Conservation (phyloP, 192 early-diverging fungal genomes). For the Entomortierella beljakovae region DNA sequence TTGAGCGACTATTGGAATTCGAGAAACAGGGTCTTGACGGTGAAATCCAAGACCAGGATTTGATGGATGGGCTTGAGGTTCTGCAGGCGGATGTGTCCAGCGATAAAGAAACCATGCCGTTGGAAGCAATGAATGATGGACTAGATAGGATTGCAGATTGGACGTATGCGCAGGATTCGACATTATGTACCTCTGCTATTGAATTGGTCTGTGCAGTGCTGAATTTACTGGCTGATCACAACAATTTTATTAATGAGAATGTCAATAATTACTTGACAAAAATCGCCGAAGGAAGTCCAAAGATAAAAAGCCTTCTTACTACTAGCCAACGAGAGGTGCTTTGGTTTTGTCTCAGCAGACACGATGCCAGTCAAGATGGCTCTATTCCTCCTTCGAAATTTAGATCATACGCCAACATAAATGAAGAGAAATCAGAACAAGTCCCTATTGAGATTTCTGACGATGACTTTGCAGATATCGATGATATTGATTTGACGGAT, state of each 20-base stretch:
- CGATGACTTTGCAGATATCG: slow-evolving; percentile 56
- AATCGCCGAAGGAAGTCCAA: slow-evolving; percentile 22
- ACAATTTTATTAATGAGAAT: slow-evolving; percentile 10
- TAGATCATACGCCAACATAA: no score
- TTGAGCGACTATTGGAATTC: slow-evolving; percentile 47
- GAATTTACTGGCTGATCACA: slow-evolving; percentile 36
- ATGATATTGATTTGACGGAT: slow-evolving; percentile 46
- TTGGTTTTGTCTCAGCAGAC: slow-evolving; percentile 33
- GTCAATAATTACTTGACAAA: slow-evolving; percentile 12
- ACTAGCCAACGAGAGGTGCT: slow-evolving; percentile 25
- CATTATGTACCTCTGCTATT: slow-evolving; percentile 30
- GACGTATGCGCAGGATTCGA: slow-evolving; percentile 41
- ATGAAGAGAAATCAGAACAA: background rate
- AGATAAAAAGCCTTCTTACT: slow-evolving; percentile 26
- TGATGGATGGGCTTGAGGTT: slow-evolving; percentile 9
- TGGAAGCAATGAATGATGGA: slow-evolving; percentile 31
- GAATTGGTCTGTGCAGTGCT: slow-evolving; percentile 35
- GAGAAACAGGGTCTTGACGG: slow-evolving; percentile 32
- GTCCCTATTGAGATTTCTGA: slow-evolving; percentile 51
- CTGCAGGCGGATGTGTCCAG: background rate
- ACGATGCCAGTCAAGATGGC: slow-evolving; percentile 14
- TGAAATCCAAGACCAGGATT: slow-evolving; percentile 19
- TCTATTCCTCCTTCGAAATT: background rate
- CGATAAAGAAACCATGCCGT: slow-evolving; percentile 39
- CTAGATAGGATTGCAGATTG: slow-evolving; percentile 27